Conservation (phyloP, 1,284 basidiomycete genomes). For the Rhizopogon hawkerae region DNA sequence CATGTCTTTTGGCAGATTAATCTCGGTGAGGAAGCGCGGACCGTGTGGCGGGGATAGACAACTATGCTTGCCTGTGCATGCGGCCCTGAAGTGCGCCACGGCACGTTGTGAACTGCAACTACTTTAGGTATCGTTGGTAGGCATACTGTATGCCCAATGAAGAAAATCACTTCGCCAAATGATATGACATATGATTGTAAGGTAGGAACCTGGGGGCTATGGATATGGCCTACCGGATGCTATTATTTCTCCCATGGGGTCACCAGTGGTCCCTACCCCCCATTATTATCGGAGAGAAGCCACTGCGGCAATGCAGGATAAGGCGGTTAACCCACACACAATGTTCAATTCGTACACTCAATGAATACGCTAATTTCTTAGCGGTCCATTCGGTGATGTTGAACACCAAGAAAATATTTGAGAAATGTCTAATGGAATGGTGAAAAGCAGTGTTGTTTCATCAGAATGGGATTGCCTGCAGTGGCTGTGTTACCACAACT, state of each 20-base stretch:
- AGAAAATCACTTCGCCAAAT: no score
- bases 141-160: no score
- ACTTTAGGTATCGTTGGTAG: neutral
- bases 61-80: neutral
- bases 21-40: neutral
- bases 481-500: neutral
- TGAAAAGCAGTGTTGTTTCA: no score
- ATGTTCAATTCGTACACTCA: no score
- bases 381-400: no score
- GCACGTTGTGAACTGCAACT: neutral
- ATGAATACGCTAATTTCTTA: no score
- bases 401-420: no score
- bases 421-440: no score
- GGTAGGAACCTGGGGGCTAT: neutral
- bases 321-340: neutral
- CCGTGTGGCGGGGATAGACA: neutral
- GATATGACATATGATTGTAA: no score
- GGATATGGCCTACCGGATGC: neutral
- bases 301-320: conserved; percentile 1
- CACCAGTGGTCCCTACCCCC: neutral
- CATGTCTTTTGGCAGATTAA: no score
- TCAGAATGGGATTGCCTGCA: no score
- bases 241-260: neutral
- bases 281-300: neutral
- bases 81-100: neutral